Conservation (phyloP, 202 grass and related monocot genomes). For the Schoenoplectus triqueter region DNA sequence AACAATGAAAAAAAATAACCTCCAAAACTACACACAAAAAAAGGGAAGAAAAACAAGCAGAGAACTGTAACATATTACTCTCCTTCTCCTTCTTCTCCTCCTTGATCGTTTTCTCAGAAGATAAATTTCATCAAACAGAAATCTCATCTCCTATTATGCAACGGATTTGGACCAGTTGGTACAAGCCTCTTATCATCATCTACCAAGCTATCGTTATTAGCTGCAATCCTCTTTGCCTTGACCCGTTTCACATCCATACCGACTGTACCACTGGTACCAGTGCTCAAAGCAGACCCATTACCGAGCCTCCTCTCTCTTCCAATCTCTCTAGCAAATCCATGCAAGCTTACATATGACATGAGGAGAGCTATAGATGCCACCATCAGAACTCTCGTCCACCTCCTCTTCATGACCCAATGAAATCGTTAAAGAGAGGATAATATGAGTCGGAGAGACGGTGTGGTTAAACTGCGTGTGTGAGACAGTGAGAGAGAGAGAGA, state of each 20-base stretch:
- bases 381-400: slow-evolving; percentile 37
- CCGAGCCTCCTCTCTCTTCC: slow-evolving; percentile 30
- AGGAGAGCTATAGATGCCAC: slow-evolving; percentile 46
- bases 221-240: slow-evolving; percentile 4
- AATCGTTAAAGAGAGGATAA: neutral
- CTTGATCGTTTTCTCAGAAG: neutral
- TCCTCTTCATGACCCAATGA: slow-evolving; percentile 49
- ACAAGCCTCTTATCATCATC: slow-evolving; percentile 57
- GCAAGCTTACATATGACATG: slow-evolving; percentile 34
- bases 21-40: slow-evolving; percentile 33
- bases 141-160: slow-evolving; percentile 60
- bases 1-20: slow-evolving; percentile 26
- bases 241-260: neutral
- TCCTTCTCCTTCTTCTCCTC: slow-evolving; percentile 42
- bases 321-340: slow-evolving; percentile 43
- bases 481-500: no score
- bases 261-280: neutral
- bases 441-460: slow-evolving; percentile 27
- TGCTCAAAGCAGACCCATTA: slow-evolving; percentile 9
- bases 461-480: neutral
- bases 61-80: slow-evolving; percentile 33
- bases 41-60: slow-evolving; percentile 24
- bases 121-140: neutral
- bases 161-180: slow-evolving; percentile 64
- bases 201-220: slow-evolving; percentile 29